These are phyloP conservation scores for Plantago ovata DNA, from an alignment of 257 asterid species.

Conservation along the genomic window DNA sequence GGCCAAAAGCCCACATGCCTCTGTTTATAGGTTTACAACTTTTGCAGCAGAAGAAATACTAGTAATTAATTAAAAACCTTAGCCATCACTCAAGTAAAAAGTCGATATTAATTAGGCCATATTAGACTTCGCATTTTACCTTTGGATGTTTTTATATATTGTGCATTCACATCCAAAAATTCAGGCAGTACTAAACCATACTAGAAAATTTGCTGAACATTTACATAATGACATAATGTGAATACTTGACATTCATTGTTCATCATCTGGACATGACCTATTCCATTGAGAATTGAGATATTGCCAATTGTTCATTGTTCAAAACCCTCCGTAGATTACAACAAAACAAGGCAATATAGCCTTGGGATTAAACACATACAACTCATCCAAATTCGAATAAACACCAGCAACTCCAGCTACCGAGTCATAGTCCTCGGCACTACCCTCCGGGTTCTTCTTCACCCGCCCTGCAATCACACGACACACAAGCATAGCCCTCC, in stretches of 20 bases:
- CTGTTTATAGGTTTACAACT: no score
- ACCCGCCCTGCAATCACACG: conserved; percentile 87
- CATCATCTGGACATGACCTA: conserved; percentile 3
- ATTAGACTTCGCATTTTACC: no score
- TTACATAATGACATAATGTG: no score
- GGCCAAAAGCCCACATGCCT: no score
- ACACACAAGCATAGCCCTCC: conserved; percentile 85
- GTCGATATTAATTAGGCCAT: no score
- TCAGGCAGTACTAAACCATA: no score
- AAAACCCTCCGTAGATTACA: conserved; percentile 67
- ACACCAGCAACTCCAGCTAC: conserved; percentile 58
- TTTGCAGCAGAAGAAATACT: no score
- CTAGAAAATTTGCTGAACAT: no score
- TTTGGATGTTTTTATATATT: no score
- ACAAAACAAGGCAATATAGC: conserved; percentile 95
- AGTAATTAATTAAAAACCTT: no score
- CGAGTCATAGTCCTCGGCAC: conserved; percentile 68
- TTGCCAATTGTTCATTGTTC: conserved; percentile 7
- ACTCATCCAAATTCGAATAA: conserved; percentile 75
- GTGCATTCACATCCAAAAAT: no score
- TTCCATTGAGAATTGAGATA: background rate
- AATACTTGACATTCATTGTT: conserved; percentile 19
- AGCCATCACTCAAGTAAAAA: no score
- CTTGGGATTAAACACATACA: conserved; percentile 71
- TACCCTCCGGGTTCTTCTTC: conserved; percentile 58